Base-by-base conservation (phyloP, 805 yeast genomes). In the Ogataea nitratoaversa region DNA sequence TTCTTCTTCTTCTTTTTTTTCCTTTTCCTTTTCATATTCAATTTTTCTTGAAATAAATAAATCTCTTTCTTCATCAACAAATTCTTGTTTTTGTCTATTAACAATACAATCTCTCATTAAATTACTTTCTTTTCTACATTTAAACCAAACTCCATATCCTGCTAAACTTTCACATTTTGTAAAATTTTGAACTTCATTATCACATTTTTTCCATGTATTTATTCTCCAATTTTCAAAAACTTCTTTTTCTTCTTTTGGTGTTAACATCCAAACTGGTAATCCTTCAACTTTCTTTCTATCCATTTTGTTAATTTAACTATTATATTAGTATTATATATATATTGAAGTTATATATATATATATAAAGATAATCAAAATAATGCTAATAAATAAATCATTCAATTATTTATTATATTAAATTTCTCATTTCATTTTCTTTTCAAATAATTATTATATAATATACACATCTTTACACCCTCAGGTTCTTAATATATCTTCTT, bases 221-320 rank as follows among this genome's bases (percentile, higher is more conserved):
- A 67, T 72, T 58, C 84, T 77, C 81, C 90, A 79, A 52, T 84
- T 74, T 49, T 74, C 78, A 53, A 84, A 77, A 27, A 83, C 79
- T 43, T 78, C 74, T 60, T 79, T 79, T 56, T 85, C 95, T 57
- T 85, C 93, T 47, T 71, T 73, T 12, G 93, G 91, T 0, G 86
- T 75, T 18, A 85, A 65, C 47, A 83, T 74, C 95, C 95, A 85
- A 11, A 75, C 66, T 1, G 95, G 95, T 20, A 84, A 63, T 8
- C 66, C 66, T 2, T 59, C 58, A 6, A 57, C 54, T 30, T 59
- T 52, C 32, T 55, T 52, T 47, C 59, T 50, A 28, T 58, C 57
- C 56, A 53, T 55, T 14, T 16, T 38, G 23, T 25, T 22, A 19
- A 16, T 29, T 8, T 29, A 16, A 23, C 16, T 14, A 29, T 8